A percentile compares a stretch with the other conserved stretches of the same genome.
Evolutionary conservation across 495 filamentous ascomycete species (phyloP).

Genomic region (Xylaria cubensis): DNA sequence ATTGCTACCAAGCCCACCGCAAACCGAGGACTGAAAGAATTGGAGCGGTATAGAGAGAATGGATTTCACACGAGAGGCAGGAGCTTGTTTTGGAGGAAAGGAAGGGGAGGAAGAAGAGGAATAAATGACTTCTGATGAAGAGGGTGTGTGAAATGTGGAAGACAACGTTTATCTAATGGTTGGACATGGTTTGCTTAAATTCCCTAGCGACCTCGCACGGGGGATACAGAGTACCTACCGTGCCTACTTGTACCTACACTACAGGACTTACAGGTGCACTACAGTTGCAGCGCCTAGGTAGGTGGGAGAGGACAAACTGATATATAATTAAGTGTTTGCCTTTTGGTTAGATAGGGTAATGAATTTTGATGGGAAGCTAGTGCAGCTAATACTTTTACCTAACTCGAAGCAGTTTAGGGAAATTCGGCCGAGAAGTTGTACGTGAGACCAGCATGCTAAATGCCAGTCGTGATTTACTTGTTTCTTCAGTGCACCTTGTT

Average conservation of each 20-base stretch:
- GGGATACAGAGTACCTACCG: background rate
- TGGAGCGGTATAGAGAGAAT: background rate
- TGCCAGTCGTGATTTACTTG: background rate
- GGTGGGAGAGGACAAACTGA: background rate
- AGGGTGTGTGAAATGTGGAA: background rate
- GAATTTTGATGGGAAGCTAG: constrained; percentile 13
- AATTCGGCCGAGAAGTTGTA: background rate
- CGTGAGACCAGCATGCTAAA: background rate
- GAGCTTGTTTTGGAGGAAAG: background rate
- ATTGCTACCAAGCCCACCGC: background rate
- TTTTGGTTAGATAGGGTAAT: background rate
- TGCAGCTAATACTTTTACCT: too few relatives aligned
- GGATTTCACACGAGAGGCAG: background rate
- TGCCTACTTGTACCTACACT: background rate
- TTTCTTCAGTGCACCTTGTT: background rate
- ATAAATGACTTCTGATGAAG: background rate
- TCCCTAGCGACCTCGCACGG: background rate
- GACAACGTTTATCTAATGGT: background rate
- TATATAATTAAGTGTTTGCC: background rate
- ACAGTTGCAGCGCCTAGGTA: background rate
- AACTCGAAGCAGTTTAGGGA: background rate
- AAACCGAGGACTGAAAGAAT: background rate
- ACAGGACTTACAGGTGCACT: background rate
- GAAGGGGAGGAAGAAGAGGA: background rate
- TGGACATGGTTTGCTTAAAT: constrained; percentile 14